These are phyloP conservation scores for Besnoitia besnoiti DNA, from an alignment of 169 alveolate genomes.

Conservation along the genomic window DNA sequence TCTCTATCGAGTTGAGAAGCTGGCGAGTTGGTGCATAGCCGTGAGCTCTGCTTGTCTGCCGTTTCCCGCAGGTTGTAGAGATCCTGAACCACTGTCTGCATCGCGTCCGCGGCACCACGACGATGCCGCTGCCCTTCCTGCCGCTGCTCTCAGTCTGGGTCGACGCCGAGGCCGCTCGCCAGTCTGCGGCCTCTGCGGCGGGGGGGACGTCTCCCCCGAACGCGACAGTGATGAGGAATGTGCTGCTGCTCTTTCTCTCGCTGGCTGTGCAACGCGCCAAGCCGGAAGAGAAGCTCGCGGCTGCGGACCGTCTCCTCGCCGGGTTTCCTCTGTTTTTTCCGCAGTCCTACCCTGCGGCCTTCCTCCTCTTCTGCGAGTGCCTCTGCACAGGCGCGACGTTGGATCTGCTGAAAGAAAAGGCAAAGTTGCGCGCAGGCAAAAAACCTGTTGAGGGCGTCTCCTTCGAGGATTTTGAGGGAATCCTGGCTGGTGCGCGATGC, in stretches of 20 bases:
- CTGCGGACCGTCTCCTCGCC: not conserved
- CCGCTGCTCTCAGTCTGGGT: not conserved
- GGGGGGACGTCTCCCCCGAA: not conserved
- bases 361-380: conserved; percentile 16
- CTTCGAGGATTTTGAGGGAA: not conserved
- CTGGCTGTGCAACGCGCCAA: not conserved
- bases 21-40: not conserved
- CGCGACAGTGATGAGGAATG: not conserved
- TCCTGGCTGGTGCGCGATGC: not conserved
- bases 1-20: no score
- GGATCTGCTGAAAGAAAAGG: not conserved
- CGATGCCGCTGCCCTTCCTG: conserved; percentile 33
- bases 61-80: conserved; percentile 49
- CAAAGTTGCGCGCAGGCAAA: not conserved
- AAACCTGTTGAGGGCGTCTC: not conserved
- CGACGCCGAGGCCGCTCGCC: not conserved
- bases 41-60: not conserved
- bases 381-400: not conserved
- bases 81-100: conserved; percentile 66
- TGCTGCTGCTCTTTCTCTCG: not conserved
- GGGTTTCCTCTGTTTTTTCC: not conserved
- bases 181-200: not conserved
- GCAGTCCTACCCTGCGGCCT: not conserved
- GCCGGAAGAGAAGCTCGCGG: not conserved
- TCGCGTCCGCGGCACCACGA: conserved; percentile 36